Percentiles rank a stretch among this genome's conserved stretches.
Conservation (phyloP, 148 eudicot genomes). For the Silene conica region DNA sequence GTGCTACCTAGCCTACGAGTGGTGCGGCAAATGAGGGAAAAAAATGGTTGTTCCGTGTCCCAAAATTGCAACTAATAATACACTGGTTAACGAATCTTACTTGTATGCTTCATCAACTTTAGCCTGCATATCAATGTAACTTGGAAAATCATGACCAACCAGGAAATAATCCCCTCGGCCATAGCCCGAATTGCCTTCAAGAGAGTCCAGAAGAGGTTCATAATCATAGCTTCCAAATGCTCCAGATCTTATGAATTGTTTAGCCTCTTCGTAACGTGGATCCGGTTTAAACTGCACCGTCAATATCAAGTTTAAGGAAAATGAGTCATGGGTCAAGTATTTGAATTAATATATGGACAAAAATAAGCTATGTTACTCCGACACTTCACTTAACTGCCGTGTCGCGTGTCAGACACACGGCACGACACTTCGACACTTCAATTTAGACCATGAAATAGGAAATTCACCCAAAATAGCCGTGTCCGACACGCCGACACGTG, state of each 20-base stretch:
- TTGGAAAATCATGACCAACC: conserved; percentile 90
- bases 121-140: conserved; percentile 88
- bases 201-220: conserved; percentile 87
- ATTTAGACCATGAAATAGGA: too few relatives aligned
- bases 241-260: conserved; percentile 77
- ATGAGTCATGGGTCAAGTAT: not conserved
- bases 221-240: conserved; percentile 97
- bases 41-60: not conserved
- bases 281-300: conserved; percentile 83
- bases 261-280: conserved; percentile 93
- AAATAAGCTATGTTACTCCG: too few relatives aligned
- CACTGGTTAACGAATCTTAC: conserved; percentile 38
- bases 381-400: too few relatives aligned
- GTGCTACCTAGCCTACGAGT: not conserved
- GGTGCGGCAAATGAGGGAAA: not conserved
- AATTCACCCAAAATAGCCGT: too few relatives aligned
- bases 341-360: not conserved
- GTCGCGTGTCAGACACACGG: too few relatives aligned
- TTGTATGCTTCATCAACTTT: conserved; percentile 96
- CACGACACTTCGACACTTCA: too few relatives aligned
- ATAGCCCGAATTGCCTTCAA: conserved; percentile 87
- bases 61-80: too few relatives aligned
- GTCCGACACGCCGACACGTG: too few relatives aligned
- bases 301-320: conserved; percentile 11
- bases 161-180: conserved; percentile 96